Evolutionary conservation across 2,329 filamentous ascomycete species (phyloP).

Genomic region (Fusarium gaditjirri): DNA sequence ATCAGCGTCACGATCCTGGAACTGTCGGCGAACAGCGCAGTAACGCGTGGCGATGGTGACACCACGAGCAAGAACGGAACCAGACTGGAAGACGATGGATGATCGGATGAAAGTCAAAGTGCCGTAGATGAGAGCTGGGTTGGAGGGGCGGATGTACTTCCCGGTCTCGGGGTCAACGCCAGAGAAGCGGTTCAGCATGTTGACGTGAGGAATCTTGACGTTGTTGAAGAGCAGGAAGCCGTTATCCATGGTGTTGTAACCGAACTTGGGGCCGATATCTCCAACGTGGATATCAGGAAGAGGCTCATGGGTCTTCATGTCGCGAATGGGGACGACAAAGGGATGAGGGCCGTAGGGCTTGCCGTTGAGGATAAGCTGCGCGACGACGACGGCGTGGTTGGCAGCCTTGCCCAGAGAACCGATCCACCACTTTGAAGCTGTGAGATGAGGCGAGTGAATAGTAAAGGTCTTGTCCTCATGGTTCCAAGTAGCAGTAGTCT

Average conservation of each 20-base stretch:
- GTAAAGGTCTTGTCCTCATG: slow-evolving; percentile 78
- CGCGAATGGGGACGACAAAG: slow-evolving; percentile 80
- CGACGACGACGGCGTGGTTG: slow-evolving; percentile 83
- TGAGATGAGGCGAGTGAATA: slow-evolving; percentile 78
- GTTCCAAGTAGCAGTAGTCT: slow-evolving; percentile 80
- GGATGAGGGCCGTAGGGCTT: slow-evolving; percentile 79
- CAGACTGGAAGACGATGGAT: slow-evolving; percentile 78
- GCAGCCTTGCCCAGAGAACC: slow-evolving; percentile 80
- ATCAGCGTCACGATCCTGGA: slow-evolving; percentile 77
- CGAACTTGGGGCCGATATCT: slow-evolving; percentile 84
- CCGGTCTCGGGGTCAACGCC: slow-evolving; percentile 73
- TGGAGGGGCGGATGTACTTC: slow-evolving; percentile 74
- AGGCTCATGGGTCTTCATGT: slow-evolving; percentile 75
- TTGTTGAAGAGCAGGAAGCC: slow-evolving; percentile 82
- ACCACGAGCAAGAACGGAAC: slow-evolving; percentile 76
- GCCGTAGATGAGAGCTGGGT: slow-evolving; percentile 76
- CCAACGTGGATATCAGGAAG: slow-evolving; percentile 78
- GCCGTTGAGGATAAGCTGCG: slow-evolving; percentile 75
- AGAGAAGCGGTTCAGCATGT: slow-evolving; percentile 79
- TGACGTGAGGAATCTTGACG: slow-evolving; percentile 75
- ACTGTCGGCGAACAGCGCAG: slow-evolving; percentile 78
- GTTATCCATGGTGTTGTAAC: slow-evolving; percentile 86
- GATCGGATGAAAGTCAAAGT: slow-evolving; percentile 81
- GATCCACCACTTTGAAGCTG: slow-evolving; percentile 87
- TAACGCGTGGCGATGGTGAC: slow-evolving; percentile 83